Evolutionary conservation across 2,329 filamentous ascomycete genomes (phyloP), one percentile per base, ranked within the genome.

Genomic region (Diaporthe destruens): DNA sequence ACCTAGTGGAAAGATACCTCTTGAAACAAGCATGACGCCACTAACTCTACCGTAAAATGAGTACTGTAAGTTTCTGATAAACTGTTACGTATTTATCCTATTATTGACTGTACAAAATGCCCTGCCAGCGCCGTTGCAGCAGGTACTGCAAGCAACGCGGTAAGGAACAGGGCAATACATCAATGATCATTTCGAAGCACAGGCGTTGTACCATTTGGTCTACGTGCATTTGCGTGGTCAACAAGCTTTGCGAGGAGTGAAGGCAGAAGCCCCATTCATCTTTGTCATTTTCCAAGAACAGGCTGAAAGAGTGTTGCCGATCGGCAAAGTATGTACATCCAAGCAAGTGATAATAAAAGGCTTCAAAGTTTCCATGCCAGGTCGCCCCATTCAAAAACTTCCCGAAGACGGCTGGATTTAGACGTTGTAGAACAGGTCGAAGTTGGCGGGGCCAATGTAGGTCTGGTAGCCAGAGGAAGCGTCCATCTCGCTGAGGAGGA

Each of bases 401-500:
- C 1, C 25, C 20, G 3, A 20, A 47, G 29, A 11, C 25, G 44
- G 39, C 20, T 25, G 14, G 18, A 56, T 49, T 72, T 72, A 72
- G n/a, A n/a, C n/a, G n/a, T n/a, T n/a, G 42, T 9, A 8, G 29
- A 29, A 29, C 14, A 76, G 71, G 75, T 74, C 61, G 75, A 78
- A 78, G n/a, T 53, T 20, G 1, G 25, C 53, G 9, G 80, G 68
- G 69, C 80, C 80, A 25, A 66, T 76, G 76, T 82, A 82, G 63
- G 9, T 66, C 78, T 82, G 73, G 74, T 78, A 42, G 70, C 75
- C 55, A 57, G 74, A 69, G 18, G 66, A n/a, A n/a, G n/a, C n/a
- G n/a, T 23, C 61, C 29, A 80, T 75, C 53, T 80, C 73, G 75
- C 69, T 59, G 74, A 74, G 76, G 67, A 76, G 74, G 59, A 82